Conservation (phyloP, 495 filamentous ascomycete genomes). For the Cenococcum geophilum region DNA sequence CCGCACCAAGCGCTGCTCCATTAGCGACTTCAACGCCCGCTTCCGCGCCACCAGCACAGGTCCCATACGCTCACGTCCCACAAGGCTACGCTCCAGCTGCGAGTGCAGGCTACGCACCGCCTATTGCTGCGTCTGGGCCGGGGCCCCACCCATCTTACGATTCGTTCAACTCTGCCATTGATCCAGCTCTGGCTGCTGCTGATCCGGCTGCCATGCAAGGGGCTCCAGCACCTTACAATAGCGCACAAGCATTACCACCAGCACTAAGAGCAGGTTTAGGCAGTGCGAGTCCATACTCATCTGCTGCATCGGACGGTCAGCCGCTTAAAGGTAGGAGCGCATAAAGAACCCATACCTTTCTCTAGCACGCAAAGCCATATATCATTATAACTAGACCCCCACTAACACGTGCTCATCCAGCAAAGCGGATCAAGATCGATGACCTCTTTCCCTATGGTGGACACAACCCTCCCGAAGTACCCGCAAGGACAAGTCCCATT, state of each 20-base stretch:
- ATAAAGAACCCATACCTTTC: constrained; percentile 1
- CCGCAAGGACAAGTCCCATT: constrained; percentile 45
- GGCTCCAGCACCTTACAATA: constrained; percentile 28
- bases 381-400: constrained; percentile 6
- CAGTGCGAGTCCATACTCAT: constrained; percentile 42
- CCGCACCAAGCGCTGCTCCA: constrained; percentile 51
- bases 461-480: constrained; percentile 49
- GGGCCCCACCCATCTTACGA: constrained; percentile 44
- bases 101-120: constrained; percentile 55
- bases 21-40: constrained; percentile 30
- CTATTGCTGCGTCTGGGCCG: constrained; percentile 35
- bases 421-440: constrained; percentile 65
- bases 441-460: constrained; percentile 65
- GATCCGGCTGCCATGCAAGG: constrained; percentile 23
- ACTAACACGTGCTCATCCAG: constrained; percentile 42
- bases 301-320: constrained; percentile 36
- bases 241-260: constrained; percentile 35
- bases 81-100: constrained; percentile 55
- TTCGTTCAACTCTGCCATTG: constrained; percentile 59
- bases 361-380: not conserved
- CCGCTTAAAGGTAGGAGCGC: constrained; percentile 42
- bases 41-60: constrained; percentile 24
- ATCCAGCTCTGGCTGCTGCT: constrained; percentile 55
- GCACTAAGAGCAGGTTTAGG: constrained; percentile 35
- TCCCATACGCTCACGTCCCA: constrained; percentile 44